Base-by-base conservation (phyloP, 345 rosid genomes). In the Ceriops tagal region DNA sequence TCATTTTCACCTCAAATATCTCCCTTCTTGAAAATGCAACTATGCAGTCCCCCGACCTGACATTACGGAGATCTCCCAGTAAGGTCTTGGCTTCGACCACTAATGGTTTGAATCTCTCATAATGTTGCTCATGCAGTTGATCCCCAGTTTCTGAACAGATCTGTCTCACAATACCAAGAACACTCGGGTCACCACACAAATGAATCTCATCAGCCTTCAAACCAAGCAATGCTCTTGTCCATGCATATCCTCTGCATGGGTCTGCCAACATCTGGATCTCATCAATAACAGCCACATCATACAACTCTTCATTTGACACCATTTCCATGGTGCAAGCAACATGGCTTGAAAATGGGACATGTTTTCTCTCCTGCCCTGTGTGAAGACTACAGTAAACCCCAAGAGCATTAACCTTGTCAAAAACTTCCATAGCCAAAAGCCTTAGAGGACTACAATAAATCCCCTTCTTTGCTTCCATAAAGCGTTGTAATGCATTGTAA, bases 341-440 rank as follows among this genome's bases (percentile, higher is more conserved):
- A 68, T 93, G 97, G 60, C 87, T 91, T 0, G 98, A 66, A 62
- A 93, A 93, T 0, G 95, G 96, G 31, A 93, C 90, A 53, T 30
- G 59, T 71, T 91, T 91, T 79, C 88, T 89, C 78, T 93, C 98
- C 80, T 93, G 92, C 28, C 98, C 98, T 2, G 98, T 93, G 70
- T 52, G 88, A 59, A 91, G 97, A 76, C 91, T 93, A 71, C 98
- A 93, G 68, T 93, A 93, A 75, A 93, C 83, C 61, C 98, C 96
- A 46, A 71, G 71, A 26, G 88, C 83, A 79, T 93, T 93, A 58
- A 93, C 96, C 77, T 91, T 93, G 80, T 91, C 96, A n/a, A 93
- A 93, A 78, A 93, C 98, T 81, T 93, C 98, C 98, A 93, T 93
- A 3, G 97, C 98, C 84, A 93, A 80, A 9, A 93, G 86, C 88